Evolutionary conservation across 1,139 yeast species (phyloP).

Genomic region (Ogataea hybrid): DNA sequence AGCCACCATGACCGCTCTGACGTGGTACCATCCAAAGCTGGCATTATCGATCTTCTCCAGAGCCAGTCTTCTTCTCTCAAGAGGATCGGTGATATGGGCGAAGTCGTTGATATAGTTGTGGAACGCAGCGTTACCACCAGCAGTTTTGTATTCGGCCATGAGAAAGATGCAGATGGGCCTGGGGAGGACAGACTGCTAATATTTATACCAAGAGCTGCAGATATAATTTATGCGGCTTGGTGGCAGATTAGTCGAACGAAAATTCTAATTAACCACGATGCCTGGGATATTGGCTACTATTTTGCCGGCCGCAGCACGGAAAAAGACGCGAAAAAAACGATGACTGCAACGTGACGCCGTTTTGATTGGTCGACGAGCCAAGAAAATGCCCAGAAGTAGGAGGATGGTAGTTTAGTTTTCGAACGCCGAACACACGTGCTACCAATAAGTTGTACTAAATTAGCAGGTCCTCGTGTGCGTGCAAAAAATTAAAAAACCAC

Average conservation of each 20-base stretch:
- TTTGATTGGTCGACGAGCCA: neutral
- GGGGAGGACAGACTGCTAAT: neutral
- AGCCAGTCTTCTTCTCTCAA: constrained; percentile 88
- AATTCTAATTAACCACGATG: constrained; percentile 6
- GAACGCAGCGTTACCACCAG: constrained; percentile 89
- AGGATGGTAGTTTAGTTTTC: neutral
- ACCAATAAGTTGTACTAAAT: neutral
- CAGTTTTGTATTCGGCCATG: constrained; percentile 35
- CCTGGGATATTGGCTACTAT: neutral
- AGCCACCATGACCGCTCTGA: constrained; percentile 83
- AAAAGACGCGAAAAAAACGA: neutral
- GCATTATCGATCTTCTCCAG: constrained; percentile 86
- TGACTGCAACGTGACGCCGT: neutral
- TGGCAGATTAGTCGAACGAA: neutral
- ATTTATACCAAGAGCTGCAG: constrained; percentile 6
- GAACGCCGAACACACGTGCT: constrained; percentile 6
- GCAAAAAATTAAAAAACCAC: neutral
- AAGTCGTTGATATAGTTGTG: constrained; percentile 82
- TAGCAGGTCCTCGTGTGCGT: constrained; percentile 11
- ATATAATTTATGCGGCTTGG: constrained; percentile 4
- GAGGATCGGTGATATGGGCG: constrained; percentile 81
- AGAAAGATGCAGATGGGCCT: neutral
- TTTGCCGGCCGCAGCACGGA: neutral
- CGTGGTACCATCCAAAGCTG: constrained; percentile 83
- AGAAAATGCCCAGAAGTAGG: neutral